Evolutionary conservation across 352 stramenopile species (phyloP), one percentile per base, ranked within the genome.

Genomic region (Thalassiosira tumida): DNA sequence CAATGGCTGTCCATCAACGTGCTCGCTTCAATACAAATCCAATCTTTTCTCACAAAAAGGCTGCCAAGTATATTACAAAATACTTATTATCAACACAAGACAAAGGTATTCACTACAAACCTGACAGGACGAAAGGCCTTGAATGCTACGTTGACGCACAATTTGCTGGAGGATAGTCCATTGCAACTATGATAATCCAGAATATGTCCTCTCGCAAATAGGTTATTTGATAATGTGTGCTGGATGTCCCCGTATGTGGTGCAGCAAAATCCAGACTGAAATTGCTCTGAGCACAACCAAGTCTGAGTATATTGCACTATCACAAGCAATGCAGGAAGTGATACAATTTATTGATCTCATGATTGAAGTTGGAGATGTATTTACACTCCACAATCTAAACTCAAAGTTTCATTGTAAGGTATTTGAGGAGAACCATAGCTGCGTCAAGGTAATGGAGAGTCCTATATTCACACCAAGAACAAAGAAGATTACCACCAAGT

Each of bases 1-100:
- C 79, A 0, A 91, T 89, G 88, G 74, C 89, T 82, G 76, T 91
- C 69, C 90, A 96, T 85, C 88, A 95, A 83, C 88, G 82, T 59
- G 84, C 92, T 10, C 37, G 84, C 37, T 92, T 93, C 43, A 85
- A 40, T 13, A 43, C 31, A 41, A 26, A 81, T 70, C 93, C 91
- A 17, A 91, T 80, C 17, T 35, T 74, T 29, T 54, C 65, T 70
- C 91, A 96, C 80, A 86, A 87, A 35, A 33, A 90, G 35, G 87
- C 86, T 29, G 77, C 92, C 0, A 93, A 72, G 43, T 62, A 82
- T 33, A 89, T 96, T 37, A 81, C 62, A 24, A 33, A 87, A 83
- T 96, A 96, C 50, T 80, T 96, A 10, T 65, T 87, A n/a, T 64
- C 43, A 14, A 94, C 85, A 10, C 74, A 37, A 21, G 62, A 88